These are phyloP conservation scores for Lachnellula hyalina DNA, from an alignment of 2,329 filamentous ascomycete genomes.

Conservation along the genomic window DNA sequence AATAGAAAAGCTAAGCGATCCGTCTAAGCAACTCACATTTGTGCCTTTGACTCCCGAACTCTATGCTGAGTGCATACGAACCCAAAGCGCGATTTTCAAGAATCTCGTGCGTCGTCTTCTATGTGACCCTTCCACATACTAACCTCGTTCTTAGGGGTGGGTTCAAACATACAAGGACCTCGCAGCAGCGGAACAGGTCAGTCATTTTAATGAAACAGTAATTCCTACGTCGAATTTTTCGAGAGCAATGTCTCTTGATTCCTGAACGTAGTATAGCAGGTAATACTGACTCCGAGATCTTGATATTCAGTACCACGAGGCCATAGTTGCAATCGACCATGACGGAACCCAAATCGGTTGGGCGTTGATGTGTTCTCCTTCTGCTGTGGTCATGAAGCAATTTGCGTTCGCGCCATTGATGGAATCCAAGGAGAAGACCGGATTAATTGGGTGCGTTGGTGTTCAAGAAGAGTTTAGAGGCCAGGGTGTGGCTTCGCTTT, in stretches of 20 bases:
- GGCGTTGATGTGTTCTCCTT: constrained; percentile 39
- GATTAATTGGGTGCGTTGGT: constrained; percentile 40
- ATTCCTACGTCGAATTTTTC: no score
- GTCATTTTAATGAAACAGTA: neutral
- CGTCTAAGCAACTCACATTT: constrained; percentile 29
- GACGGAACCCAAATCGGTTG: constrained; percentile 37
- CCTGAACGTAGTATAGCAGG: no score
- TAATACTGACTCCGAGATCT: no score
- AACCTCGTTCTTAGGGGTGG: constrained; percentile 32
- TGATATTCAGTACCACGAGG: constrained; percentile 29
- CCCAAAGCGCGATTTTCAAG: constrained; percentile 34
- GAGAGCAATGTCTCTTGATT: no score
- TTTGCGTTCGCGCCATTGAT: constrained; percentile 38
- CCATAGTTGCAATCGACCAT: constrained; percentile 38
- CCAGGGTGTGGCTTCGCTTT: constrained; percentile 36
- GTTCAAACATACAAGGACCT: constrained; percentile 36
- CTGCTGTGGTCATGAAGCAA: constrained; percentile 29
- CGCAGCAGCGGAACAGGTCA: constrained; percentile 28
- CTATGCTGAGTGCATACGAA: constrained; percentile 35
- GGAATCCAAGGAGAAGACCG: constrained; percentile 35
- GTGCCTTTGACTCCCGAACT: constrained; percentile 32
- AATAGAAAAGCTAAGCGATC: no score
- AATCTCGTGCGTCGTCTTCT: constrained; percentile 29
- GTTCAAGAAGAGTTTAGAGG: constrained; percentile 35
- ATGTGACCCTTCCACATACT: neutral